Percentiles rank a stretch among this genome's conserved stretches.
Conservation (phyloP, 768 basidiomycete genomes). For the Suillus brevipes region DNA sequence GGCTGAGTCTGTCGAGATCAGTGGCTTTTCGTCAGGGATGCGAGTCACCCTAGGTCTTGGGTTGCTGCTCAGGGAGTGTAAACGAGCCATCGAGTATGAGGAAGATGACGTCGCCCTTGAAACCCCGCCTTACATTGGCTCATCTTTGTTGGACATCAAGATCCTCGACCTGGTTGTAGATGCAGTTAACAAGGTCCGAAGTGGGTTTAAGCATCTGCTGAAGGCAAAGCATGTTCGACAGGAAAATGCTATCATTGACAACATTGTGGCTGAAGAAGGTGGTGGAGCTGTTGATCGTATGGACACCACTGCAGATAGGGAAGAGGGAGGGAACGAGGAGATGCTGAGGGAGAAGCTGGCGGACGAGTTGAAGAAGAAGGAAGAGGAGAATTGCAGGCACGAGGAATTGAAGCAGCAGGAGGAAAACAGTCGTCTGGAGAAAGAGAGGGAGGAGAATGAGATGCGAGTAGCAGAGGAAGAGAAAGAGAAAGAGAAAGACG, state of each 20-base stretch:
- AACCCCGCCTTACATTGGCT: neutral
- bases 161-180: neutral
- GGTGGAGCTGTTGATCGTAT: neutral
- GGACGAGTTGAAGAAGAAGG: neutral
- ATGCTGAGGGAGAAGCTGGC: neutral
- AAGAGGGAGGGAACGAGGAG: neutral
- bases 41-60: neutral
- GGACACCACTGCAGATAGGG: neutral
- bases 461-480: neutral
- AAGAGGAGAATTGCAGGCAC: neutral
- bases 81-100: neutral
- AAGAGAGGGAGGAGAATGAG: neutral
- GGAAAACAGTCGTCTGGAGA: neutral
- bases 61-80: neutral
- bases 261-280: neutral
- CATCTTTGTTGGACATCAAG: neutral
- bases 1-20: neutral
- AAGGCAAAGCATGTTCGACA: neutral
- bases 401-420: neutral
- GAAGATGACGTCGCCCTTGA: neutral
- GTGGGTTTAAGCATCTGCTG: neutral
- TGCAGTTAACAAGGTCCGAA: neutral
- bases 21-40: neutral
- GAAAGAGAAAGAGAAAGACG: too few relatives aligned
- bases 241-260: neutral